Evolutionary conservation across 2,329 filamentous ascomycete species (phyloP), one percentile per base, ranked within the genome.

Genomic region (Diaporthe velutina): DNA sequence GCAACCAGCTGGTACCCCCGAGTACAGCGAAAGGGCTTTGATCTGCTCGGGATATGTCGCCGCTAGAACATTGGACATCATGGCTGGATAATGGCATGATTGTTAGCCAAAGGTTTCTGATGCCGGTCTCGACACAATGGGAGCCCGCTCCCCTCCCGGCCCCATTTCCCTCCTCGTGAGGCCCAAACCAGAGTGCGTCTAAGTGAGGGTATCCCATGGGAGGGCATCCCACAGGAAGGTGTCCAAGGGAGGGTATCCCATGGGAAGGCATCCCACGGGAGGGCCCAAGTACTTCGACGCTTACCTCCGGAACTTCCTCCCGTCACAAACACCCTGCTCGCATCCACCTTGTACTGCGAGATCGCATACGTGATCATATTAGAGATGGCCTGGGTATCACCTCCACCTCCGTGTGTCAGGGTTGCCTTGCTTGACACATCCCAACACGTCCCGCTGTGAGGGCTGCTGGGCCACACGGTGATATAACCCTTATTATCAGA

Each of bases 391-490:
- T 70, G 50, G 22, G 38, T 60, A 22, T 70, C 64, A 30, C 82
- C 83, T 1, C 82, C 82, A 67, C 83, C 83, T 4, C 74, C 84
- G 74, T 82, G 80, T 9, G 77, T 78, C 45, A 84, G 78, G 0
- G 86, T 85, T 12, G 73, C 67, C 48, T 83, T 82, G n/a, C 85
- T 88, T 9, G 86, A 86, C 7, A 91, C 89, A 76, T 91, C 90
- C 89, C 89, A 91, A 81, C 89, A 91, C 25, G 80, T 82, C 15
- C 82, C 88, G n/a, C 79, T 80, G 76, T 88, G 85, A 0, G 88
- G 87, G 12, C 85, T 86, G 73, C 82, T 83, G 3, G 89, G 88
- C 82, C 88, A 91, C 74, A 91, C 87, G 66, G 87, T 85, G 74
- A 84, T 81, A 77, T 82, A 84, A 0, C 82, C 82, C 75, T 82